Base-by-base conservation (phyloP, 495 filamentous ascomycete species). In the Hypoxylon subgilvum region DNA sequence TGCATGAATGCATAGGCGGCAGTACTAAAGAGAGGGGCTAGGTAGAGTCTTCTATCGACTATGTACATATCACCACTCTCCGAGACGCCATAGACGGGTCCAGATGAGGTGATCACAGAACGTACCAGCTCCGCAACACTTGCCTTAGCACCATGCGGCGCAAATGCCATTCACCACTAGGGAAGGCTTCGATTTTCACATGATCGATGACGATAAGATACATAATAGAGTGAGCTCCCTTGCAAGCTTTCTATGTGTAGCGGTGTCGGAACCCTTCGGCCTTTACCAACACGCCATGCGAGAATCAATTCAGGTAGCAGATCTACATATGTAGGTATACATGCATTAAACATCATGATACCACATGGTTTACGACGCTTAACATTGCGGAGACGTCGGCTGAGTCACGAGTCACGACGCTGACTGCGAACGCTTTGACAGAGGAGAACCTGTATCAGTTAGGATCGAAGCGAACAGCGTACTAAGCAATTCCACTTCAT, bases 91-190 rank as follows among this genome's bases (percentile, higher is more conserved):
- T 48, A 43, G 30, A 49, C 42, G 23, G 44, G 54, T 46, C 46
- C 39, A 41, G 28, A 39, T 36, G 43, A 58, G 48, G 43, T 49
- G 54, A 55, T 55, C 44, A 40, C 28, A 23, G 18, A 40, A 39
- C 19, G 27, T 43, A 16, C 14, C 49, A 31, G 31, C 28, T 18
- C 49, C 43, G 38, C 46, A 61, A 21, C 41, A 21, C 38, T 40
- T 50, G 31, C 38, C 48, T 54, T 54, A 57, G 36, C 25, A 57
- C 23, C 43, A 58, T 58, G 60, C 53, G 48, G 42, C 52, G n/a
- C 40, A 13, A 52, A 42, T 52, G 48, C 31, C 54, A 57, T 38
- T 43, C 28, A 53, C 17, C 36, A 22, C 41, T 41, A 52, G 47
- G 27, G 39, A 44, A 48, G 31, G 14, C 28, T 13, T 19, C 35